Evolutionary conservation across 768 basidiomycete genomes (phyloP).

Genomic region (Leccinum rimulosum): DNA sequence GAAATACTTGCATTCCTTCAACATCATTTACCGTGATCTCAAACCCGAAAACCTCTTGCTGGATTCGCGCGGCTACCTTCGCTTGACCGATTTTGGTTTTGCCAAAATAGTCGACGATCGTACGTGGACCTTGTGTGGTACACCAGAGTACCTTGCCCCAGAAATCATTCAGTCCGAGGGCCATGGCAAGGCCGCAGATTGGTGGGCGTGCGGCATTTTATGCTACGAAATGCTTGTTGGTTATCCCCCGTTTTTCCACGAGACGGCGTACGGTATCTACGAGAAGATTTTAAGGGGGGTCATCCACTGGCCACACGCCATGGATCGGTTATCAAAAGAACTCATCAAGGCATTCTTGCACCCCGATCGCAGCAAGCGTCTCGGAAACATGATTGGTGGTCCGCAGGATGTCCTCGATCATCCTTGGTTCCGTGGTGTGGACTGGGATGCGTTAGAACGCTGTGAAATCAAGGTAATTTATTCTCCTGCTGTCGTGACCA

Average conservation of each 20-base stretch:
- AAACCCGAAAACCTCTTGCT: slow-evolving; percentile 99
- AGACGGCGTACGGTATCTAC: slow-evolving; percentile 97
- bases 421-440: slow-evolving; percentile 93
- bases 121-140: slow-evolving; percentile 97
- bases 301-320: slow-evolving; percentile 86
- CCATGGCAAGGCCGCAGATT: slow-evolving; percentile 97
- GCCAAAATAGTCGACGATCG: slow-evolving; percentile 97
- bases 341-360: slow-evolving; percentile 87
- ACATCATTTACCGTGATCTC: slow-evolving; percentile 97
- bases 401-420: slow-evolving; percentile 89
- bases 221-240: slow-evolving; percentile 99
- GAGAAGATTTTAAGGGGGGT: slow-evolving; percentile 92
- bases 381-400: slow-evolving; percentile 92
- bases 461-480: slow-evolving; percentile 76
- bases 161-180: slow-evolving; percentile 98
- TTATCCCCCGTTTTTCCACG: slow-evolving; percentile 97
- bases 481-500: slow-evolving; percentile 1
- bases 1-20: slow-evolving; percentile 91
- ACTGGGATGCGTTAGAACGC: slow-evolving; percentile 85
- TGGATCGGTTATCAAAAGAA: slow-evolving; percentile 87
- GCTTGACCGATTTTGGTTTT: slow-evolving; percentile 97
- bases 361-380: slow-evolving; percentile 85
- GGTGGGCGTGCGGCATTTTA: slow-evolving; percentile 98
- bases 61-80: slow-evolving; percentile 89
- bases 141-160: slow-evolving; percentile 95